phyloP scores from a whole-genome alignment of 1,139 yeast genomes.

The Lodderomyces theae region DNA sequence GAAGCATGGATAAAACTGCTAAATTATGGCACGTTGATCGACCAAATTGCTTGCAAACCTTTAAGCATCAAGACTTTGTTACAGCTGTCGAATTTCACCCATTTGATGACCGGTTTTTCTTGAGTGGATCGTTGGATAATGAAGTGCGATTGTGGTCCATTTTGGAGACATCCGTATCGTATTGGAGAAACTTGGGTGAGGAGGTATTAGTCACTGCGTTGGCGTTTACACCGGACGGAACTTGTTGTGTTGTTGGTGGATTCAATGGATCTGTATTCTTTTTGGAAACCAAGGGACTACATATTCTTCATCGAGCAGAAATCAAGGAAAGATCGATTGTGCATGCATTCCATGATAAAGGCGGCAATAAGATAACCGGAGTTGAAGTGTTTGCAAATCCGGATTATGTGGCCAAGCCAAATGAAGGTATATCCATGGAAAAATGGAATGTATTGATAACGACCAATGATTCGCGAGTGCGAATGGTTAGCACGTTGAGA shows the following conservation, averaged over 20 bases:
- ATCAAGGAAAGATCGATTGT: constrained; percentile 31
- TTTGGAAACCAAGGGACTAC: constrained; percentile 65
- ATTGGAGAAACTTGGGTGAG: constrained; percentile 39
- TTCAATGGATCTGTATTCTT: constrained; percentile 70
- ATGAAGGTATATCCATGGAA: constrained; percentile 9
- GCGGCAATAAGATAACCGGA: constrained; percentile 43
- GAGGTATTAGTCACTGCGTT: constrained; percentile 70
- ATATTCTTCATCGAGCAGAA: constrained; percentile 53
- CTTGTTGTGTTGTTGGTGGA: constrained; percentile 70
- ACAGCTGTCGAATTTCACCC: constrained; percentile 84
- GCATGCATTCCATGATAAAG: constrained; percentile 25
- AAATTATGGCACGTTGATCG: constrained; percentile 83
- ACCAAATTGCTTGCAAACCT: constrained; percentile 58
- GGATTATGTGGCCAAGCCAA: constrained; percentile 12
- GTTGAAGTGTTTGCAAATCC: constrained; percentile 31
- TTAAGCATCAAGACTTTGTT: constrained; percentile 76
- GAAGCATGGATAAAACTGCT: constrained; percentile 85
- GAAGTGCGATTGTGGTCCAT: constrained; percentile 81
- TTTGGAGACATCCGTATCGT: constrained; percentile 51
- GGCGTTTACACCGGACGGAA: constrained; percentile 69
- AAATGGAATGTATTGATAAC: constrained; percentile 52
- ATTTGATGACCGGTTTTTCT: constrained; percentile 80
- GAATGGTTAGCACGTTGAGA: constrained; percentile 60
- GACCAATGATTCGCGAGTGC: constrained; percentile 76
- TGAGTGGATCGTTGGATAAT: constrained; percentile 81